These are phyloP conservation scores for Arachnopeziza araneosa DNA, from an alignment of 2,329 filamentous ascomycete species.

Conservation along the genomic window DNA sequence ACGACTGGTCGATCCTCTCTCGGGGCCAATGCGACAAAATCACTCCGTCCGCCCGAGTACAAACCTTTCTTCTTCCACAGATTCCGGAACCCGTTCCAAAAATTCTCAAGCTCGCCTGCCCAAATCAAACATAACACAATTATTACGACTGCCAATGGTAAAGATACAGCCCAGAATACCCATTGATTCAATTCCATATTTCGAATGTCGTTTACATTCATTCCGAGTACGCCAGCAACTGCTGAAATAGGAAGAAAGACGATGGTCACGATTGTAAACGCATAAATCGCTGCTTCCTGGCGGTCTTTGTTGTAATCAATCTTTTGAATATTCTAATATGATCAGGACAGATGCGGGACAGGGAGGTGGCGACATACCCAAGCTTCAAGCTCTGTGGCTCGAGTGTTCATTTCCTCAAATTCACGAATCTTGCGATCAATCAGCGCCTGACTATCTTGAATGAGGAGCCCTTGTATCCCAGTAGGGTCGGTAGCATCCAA, in stretches of 20 bases:
- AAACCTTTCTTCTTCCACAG: conserved; percentile 1
- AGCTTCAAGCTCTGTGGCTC: conserved; percentile 14
- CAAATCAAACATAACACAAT: conserved; percentile 20
- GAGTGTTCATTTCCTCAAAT: conserved; percentile 15
- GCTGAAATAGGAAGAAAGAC: conserved; percentile 31
- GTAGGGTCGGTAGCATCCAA: not conserved
- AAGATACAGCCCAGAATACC: conserved; percentile 30
- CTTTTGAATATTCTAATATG: conserved; percentile 16
- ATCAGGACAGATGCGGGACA: not conserved
- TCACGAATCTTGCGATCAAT: conserved; percentile 16
- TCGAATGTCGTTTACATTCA: conserved; percentile 31
- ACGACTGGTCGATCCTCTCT: not conserved
- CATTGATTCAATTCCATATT: conserved; percentile 27
- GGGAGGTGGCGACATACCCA: conserved; percentile 4
- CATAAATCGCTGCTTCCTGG: conserved; percentile 28
- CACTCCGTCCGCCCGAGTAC: not conserved
- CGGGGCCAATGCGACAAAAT: not conserved
- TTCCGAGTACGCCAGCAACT: conserved; percentile 29
- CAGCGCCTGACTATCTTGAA: conserved; percentile 13
- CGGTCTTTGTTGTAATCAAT: conserved; percentile 26
- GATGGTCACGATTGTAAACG: conserved; percentile 33
- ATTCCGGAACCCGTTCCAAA: conserved; percentile 6
- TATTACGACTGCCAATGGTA: conserved; percentile 27
- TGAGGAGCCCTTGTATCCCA: conserved; percentile 18
- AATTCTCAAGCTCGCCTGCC: conserved; percentile 16